Base-by-base conservation (phyloP, 352 stramenopile species). In the Pythium vanterpoolii region DNA sequence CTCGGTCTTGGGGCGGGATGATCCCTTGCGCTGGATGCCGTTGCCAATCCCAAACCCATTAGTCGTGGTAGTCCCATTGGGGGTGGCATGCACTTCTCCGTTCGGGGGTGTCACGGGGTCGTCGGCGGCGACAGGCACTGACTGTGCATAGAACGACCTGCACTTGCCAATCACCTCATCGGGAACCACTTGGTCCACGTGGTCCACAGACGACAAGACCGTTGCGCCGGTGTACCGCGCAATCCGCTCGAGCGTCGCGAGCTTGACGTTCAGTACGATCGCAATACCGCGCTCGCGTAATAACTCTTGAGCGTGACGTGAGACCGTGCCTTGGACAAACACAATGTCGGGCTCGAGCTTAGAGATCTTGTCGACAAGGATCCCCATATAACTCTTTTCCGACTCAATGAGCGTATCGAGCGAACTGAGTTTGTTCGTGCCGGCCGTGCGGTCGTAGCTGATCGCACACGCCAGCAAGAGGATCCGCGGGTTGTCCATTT, bases 321-420 rank as follows among this genome's bases (percentile, higher is more conserved):
- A 96, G 16, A 97, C 86, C 11, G 83, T 87, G 16, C 85, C 81
- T 49, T 95, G 93, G 24, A 98, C 92, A 66, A 98, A 93, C 33
- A 99, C 82, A 23, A 99, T 72, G 73, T 98, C 90, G 8, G 97
- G 96, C 60, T 98, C 87, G 26, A 99, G 64, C 28, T 86, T 88
- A 3, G 95, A 87, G 57, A 99, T 98, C 60, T 99, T 99, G 23
- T 94, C 84, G 16, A 99, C 95, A 16, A 99, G 74, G 45, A 98
- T 98, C 63, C 95, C 80, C 80, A 98, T 98, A 69, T 98, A 99
- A 55, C 94, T 91, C 60, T 97, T 89, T 73, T 99, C 97, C 69
- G 98, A 88, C 66, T 99, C 96, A 26, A 99, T 68, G 7, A 99
- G 64, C 10, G 93, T 98, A 63, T 99, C 95, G 0, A 99, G 73